Evolutionary conservation across 2,329 filamentous ascomycete species (phyloP), one percentile per base, ranked within the genome.

Genomic region (Nemania sp.): DNA sequence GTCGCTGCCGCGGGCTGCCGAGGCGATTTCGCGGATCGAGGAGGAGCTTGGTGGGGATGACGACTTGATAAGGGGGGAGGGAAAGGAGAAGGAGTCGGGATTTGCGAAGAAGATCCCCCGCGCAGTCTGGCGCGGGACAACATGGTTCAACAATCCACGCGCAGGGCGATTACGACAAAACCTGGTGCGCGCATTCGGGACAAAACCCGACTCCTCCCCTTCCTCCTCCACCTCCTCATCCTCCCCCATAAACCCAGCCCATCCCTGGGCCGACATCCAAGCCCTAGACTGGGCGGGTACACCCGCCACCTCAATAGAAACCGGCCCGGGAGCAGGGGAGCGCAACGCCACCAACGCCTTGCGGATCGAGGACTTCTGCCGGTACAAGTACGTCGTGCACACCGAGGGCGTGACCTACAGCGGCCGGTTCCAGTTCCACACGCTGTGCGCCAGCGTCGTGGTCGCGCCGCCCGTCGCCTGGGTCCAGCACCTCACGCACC

Each of bases 391-490:
- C 64, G 68, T 81, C 36, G 65, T 81, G 22, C 75, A 81, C 64
- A 80, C 78, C 6, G 79, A 81, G 68, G 79, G 79, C 5, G 69
- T 81, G n/a, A 74, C 77, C 3, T 81, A 81, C 67, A 77, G 73
- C 49, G 79, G 79, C 1, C 73, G 78, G 11, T 74, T 81, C 52
- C 76, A 75, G 55, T 80, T 76, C 61, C 73, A 80, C 63, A 77
- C 77, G 66, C 73, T 80, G 43, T 81, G 79, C 63, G 70, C 64
- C 8, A 76, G 73, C 57, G 75, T 80, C 0, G 69, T 80, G 3
- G 61, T 81, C 31, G 75, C 74, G 2, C 76, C 78, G 48, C 77
- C 78, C 8, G 64, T 78, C 19, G 70, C 68, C 20, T 80, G 76
- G 73, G 65, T 78, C 65, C 76, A 80, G 70, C 78, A 80, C 60